A percentile compares a stretch with the other conserved stretches of the same genome.
Conservation (phyloP, 2,329 filamentous ascomycete genomes). For the Dactylellina leptospora region DNA sequence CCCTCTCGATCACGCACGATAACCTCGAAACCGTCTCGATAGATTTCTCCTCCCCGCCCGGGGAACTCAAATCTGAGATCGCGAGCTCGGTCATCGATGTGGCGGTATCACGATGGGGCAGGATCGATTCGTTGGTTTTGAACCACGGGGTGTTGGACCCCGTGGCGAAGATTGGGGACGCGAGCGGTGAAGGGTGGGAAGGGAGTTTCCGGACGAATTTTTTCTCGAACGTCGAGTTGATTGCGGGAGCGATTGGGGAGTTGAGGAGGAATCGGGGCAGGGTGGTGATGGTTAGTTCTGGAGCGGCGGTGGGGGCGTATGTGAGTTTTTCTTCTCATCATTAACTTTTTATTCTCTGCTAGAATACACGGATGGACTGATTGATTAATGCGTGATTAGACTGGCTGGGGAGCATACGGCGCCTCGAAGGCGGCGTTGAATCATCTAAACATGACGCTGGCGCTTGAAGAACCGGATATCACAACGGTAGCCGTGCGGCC, state of each 20-base stretch:
- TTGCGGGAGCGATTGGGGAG: conserved; percentile 75
- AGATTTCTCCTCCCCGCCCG: conserved; percentile 25
- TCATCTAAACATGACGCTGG: conserved; percentile 77
- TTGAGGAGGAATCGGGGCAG: conserved; percentile 74
- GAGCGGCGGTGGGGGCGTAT: conserved; percentile 74
- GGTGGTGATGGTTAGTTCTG: conserved; percentile 81
- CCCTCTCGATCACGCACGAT: conserved; percentile 59
- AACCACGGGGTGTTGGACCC: conserved; percentile 88
- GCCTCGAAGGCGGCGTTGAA: conserved; percentile 85
- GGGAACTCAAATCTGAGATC: conserved; percentile 31
- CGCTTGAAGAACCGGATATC: conserved; percentile 80
- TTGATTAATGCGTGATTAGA: conserved; percentile 23
- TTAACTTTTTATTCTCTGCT: neutral
- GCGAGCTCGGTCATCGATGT: conserved; percentile 60
- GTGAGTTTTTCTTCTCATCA: conserved; percentile 58
- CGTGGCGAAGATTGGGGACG: conserved; percentile 74
- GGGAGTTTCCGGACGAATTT: conserved; percentile 82
- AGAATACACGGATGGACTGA: neutral
- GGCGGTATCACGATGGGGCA: conserved; percentile 68
- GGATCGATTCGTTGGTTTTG: conserved; percentile 81
- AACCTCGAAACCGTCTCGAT: conserved; percentile 39
- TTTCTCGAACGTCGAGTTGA: conserved; percentile 81
- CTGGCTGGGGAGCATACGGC: conserved; percentile 79
- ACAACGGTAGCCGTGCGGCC: conserved; percentile 72
- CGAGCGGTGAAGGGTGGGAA: conserved; percentile 75